phyloP scores from a whole-genome alignment of 306 rosid genomes.

The Cotoneaster glaucophyllus region DNA sequence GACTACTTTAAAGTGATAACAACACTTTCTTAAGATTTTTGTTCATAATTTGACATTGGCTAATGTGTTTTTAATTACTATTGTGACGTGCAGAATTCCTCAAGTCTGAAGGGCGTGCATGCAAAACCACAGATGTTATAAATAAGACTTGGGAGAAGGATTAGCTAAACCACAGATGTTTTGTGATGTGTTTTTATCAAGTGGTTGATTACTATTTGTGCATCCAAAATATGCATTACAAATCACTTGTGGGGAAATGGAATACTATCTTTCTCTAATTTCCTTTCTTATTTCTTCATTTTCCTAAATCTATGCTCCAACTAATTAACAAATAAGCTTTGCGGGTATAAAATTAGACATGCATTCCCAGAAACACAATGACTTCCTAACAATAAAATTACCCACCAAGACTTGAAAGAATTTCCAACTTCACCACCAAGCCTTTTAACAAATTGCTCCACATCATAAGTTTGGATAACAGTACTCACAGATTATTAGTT shows the following conservation, averaged over 20 bases:
- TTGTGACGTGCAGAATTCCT: constrained; percentile 9
- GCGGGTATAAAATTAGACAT: background rate
- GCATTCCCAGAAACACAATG: too few relatives aligned
- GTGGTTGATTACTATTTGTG: background rate
- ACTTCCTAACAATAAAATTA: too few relatives aligned
- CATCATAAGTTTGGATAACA: too few relatives aligned
- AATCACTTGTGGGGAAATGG: background rate
- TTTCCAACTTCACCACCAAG: too few relatives aligned
- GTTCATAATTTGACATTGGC: too few relatives aligned
- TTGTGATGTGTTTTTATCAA: background rate
- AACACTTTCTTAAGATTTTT: too few relatives aligned
- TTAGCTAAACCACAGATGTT: background rate
- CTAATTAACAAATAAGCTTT: background rate
- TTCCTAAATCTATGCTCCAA: background rate
- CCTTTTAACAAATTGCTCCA: too few relatives aligned
- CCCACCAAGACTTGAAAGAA: too few relatives aligned
- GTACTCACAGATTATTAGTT: too few relatives aligned
- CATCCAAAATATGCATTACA: background rate
- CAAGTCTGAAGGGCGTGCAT: background rate
- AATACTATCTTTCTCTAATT: background rate
- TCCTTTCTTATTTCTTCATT: background rate
- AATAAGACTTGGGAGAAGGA: background rate
- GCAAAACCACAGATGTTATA: background rate
- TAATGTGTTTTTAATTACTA: background rate
- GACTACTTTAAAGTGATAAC: too few relatives aligned